Base-by-base conservation (phyloP, 208 protist genomes). In the Trypanosoma mega region DNA sequence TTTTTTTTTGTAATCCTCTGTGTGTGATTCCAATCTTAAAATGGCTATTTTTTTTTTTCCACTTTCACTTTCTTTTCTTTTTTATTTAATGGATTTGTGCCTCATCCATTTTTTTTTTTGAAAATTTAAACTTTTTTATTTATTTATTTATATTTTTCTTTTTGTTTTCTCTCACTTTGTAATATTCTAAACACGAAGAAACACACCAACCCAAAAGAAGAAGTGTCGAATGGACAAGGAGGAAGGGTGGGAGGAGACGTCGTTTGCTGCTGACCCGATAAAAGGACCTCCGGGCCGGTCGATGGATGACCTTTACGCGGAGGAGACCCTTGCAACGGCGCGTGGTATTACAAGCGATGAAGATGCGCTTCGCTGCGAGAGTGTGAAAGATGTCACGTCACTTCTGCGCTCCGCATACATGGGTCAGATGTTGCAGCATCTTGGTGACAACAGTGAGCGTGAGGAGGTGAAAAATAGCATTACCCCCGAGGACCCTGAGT, bases 401-500 rank as follows among this genome's bases (percentile, higher is more conserved):
- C 66, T 93, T 16, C 56, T 96, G 44, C 86, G 87, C 27, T 93
- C 86, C 3, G 65, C 74, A 1, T 87, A 93, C 45, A 75, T 93
- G 44, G 81, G 78, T 34, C 74, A 63, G 11, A 91, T 93, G 86
- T 64, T 96, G 48, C 57, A 74, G 4, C 68, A 79, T 11, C 62
- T 96, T 27, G 80, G 68, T 20, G 86, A 93, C 53, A 93, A 92
- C 72, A 77, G 84, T 52, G 68, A 90, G 14, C 64, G 62, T 4
- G 79, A 74, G 20, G 61, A 51, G 7, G 56, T 57, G 31, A 96
- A 93, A 64, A 94, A 94, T 56, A 73, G 84, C 24, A 92, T 96
- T 47, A 72, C 74, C 5, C 79, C 76, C 11, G 82, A 93, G 21
- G 85, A 93, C 57, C 85, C 84, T 5, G 90, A 97, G 76, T 90